Conservation (phyloP, 2,329 filamentous ascomycete genomes). For the Nemania serpens region DNA sequence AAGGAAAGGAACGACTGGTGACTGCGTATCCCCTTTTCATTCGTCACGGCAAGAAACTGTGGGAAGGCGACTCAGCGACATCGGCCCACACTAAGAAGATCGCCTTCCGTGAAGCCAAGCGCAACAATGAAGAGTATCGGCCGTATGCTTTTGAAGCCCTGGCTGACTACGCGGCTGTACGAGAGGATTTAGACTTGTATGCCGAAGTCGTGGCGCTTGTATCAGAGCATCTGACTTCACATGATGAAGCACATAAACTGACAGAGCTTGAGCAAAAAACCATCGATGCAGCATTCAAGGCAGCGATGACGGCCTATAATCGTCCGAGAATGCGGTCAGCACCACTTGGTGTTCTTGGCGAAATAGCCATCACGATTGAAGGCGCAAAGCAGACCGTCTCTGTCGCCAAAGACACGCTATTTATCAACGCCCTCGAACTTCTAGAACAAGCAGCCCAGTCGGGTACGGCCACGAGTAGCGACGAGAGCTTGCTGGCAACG, state of each 20-base stretch:
- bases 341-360: slow-evolving; percentile 46
- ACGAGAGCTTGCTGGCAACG: slow-evolving; percentile 33
- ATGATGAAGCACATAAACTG: slow-evolving; percentile 47
- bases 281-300: slow-evolving; percentile 56
- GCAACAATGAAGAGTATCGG: slow-evolving; percentile 85
- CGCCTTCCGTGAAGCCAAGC: slow-evolving; percentile 82
- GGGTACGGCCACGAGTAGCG: slow-evolving; percentile 17
- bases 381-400: slow-evolving; percentile 42
- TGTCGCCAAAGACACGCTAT: slow-evolving; percentile 58
- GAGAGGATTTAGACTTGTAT: slow-evolving; percentile 72
- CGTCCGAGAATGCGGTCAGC: slow-evolving; percentile 45
- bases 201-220: slow-evolving; percentile 69
- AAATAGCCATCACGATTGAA: slow-evolving; percentile 47
- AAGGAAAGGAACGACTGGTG: slow-evolving; percentile 85
- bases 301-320: slow-evolving; percentile 55
- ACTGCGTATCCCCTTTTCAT: slow-evolving; percentile 80
- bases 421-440: slow-evolving; percentile 53
- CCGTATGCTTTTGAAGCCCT: slow-evolving; percentile 74
- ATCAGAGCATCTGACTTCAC: slow-evolving; percentile 62
- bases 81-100: slow-evolving; percentile 78
- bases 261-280: slow-evolving; percentile 51
- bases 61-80: slow-evolving; percentile 56
- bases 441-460: slow-evolving; percentile 47
- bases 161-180: slow-evolving; percentile 71
- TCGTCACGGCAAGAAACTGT: slow-evolving; percentile 63